These are phyloP conservation scores for Przewalskia tangutica DNA, from an alignment of 257 asterid genomes.

Conservation along the genomic window DNA sequence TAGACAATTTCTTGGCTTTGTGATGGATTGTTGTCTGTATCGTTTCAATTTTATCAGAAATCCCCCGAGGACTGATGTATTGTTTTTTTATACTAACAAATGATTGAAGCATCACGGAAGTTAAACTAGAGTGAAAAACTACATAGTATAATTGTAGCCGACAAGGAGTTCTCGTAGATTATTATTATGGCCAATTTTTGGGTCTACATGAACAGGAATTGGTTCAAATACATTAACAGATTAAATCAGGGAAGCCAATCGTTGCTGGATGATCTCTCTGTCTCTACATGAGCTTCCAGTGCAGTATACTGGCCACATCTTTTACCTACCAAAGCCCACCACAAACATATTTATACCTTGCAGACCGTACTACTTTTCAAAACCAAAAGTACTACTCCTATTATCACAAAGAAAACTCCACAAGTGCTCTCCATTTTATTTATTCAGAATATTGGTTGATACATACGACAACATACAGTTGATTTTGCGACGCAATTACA, in stretches of 20 bases:
- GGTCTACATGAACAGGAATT: not conserved
- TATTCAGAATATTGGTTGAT: not conserved
- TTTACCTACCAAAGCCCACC: slow-evolving; percentile 42
- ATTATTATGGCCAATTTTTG: not conserved
- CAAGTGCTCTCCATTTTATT: not conserved
- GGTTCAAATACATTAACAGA: not conserved
- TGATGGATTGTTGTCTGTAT: not conserved
- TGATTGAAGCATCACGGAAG: not conserved
- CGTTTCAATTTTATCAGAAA: too few relatives aligned
- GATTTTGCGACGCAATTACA: not conserved
- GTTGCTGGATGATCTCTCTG: slow-evolving; percentile 25
- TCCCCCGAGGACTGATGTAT: too few relatives aligned
- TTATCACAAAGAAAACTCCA: not conserved
- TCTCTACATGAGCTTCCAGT: slow-evolving; percentile 60
- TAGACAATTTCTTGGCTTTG: not conserved
- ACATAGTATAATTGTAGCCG: not conserved
- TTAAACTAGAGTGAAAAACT: not conserved
- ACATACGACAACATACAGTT: slow-evolving; percentile 1
- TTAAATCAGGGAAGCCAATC: slow-evolving; percentile 1
- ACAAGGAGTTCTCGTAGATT: not conserved
- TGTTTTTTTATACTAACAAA: not conserved
- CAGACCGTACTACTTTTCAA: not conserved
- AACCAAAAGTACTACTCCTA: not conserved
- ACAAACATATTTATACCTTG: slow-evolving; percentile 8
- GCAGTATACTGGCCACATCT: slow-evolving; percentile 67